A percentile compares a stretch with the other conserved stretches of the same genome.
Evolutionary conservation across 139 green algal genomes (phyloP).

Genomic region (Asterochloris erici): DNA sequence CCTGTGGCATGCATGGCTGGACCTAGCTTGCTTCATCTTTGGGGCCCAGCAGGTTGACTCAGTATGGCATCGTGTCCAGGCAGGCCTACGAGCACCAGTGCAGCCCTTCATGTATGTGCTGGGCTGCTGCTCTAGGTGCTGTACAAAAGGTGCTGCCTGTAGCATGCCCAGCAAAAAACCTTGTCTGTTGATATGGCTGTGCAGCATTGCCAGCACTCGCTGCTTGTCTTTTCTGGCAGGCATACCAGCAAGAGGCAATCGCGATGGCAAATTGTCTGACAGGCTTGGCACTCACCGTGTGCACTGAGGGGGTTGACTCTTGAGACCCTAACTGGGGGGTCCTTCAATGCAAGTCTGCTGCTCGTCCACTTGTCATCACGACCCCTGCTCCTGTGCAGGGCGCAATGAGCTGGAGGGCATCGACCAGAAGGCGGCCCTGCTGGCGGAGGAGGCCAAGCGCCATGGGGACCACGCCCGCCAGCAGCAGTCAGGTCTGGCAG

Average conservation of each 20-base stretch:
- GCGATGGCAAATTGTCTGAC: neutral
- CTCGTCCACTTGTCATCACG: neutral
- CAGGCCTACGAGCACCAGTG: neutral
- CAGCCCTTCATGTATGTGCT: no score
- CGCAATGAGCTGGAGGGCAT: neutral
- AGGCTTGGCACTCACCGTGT: neutral
- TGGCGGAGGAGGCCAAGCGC: constrained; percentile 2
- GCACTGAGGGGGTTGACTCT: neutral
- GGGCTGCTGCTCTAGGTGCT: no score
- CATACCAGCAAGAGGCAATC: neutral
- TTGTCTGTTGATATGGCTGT: neutral
- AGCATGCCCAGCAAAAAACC: neutral
- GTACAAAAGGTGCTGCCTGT: no score
- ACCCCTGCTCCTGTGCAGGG: neutral
- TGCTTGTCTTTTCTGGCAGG: neutral
- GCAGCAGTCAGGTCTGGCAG: constrained; percentile 4
- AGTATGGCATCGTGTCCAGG: neutral
- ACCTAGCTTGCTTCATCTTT: neutral
- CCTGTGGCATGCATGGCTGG: neutral
- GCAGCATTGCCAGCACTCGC: neutral
- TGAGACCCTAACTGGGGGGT: neutral
- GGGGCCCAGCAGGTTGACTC: no score
- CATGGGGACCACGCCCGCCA: neutral
- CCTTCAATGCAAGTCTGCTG: neutral
- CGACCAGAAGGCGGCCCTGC: neutral